Evolutionary conservation across 1,284 basidiomycete species (phyloP).

Genomic region (Leccinum griseonigrum): DNA sequence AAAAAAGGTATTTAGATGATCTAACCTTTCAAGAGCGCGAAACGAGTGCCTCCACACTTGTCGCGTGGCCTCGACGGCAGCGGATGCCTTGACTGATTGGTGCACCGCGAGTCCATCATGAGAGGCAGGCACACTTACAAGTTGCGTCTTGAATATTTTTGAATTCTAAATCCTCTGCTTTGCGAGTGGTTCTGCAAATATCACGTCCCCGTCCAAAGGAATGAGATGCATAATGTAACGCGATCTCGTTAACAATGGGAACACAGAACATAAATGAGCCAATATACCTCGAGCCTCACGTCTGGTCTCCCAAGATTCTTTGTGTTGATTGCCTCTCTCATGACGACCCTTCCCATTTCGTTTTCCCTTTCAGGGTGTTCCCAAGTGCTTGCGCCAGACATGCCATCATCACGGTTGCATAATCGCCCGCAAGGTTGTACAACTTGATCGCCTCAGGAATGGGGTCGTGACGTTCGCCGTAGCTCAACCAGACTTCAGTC

Average conservation of each 20-base stretch:
- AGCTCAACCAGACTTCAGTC: constrained; percentile 78
- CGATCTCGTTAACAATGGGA: constrained; percentile 1
- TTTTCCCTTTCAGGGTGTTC: constrained; percentile 66
- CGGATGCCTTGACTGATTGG: constrained; percentile 68
- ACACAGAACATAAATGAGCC: constrained; percentile 1
- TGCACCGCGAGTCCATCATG: constrained; percentile 92
- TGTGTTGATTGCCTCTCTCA: constrained; percentile 80
- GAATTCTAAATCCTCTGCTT: constrained; percentile 92
- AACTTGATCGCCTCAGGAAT: constrained; percentile 92
- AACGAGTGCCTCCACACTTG: too few species aligned
- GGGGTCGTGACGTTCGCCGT: constrained; percentile 84
- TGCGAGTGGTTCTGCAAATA: constrained; percentile 84
- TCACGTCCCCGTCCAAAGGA: constrained; percentile 85
- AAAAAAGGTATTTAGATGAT: too few species aligned
- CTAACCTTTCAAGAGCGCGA: too few species aligned
- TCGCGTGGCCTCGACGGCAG: too few species aligned
- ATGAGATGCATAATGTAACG: constrained; percentile 81
- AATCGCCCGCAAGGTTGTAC: constrained; percentile 94
- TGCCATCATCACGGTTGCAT: constrained; percentile 82
- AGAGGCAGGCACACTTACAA: constrained; percentile 86
- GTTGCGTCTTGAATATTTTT: constrained; percentile 87
- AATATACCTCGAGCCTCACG: constrained; percentile 74
- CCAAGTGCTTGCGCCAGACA: constrained; percentile 90
- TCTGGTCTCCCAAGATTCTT: constrained; percentile 76
- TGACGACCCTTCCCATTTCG: constrained; percentile 67